Evolutionary conservation across 2,329 filamentous ascomycete species (phyloP), one percentile per base, ranked within the genome.

Genomic region (Phialocephala subalpina): DNA sequence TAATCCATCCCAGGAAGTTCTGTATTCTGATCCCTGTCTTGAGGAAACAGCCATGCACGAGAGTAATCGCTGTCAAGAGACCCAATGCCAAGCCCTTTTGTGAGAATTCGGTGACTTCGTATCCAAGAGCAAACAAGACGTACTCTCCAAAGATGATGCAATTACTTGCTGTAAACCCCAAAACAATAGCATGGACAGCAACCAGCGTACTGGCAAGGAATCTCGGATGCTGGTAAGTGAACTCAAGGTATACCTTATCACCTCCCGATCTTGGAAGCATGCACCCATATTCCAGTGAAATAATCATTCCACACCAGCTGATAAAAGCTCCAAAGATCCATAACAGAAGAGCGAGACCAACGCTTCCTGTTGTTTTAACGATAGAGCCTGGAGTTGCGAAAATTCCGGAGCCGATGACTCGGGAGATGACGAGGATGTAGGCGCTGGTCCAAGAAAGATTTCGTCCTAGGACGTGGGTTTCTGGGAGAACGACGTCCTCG

Each of bases 351-450:
- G 82, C 78, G 42, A 86, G 80, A 1, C 86, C 86, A 2, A 87
- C 83, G 9, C 89, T 92, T 1, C 91, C 91, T 1, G 88, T 87
- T 0, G 87, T 84, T 42, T 86, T 84, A 2, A 91, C 82, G 58
- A 93, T 91, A 4, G 88, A 83, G 0, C 90, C 90, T 0, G 91
- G 91, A 84, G 78, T 75, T 7, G 73, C 72, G 53, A 75, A 75
- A 53, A 75, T 73, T 0, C 73, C 73, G 3, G 65, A 69, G 1
- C 73, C 73, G 22, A 75, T 74, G 1, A 75, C 71, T 12, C 73
- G 68, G n/a, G 72, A 73, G 22, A 75, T 74, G 6, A 72, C 69
- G 58, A 73, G 67, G n/a, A 75, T 73, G 60, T 75, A 73, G 8
- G 73, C 71, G 33, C 73, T 71, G 27, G 60, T 69, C 72, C 71